Evolutionary conservation across 2,329 filamentous ascomycete genomes (phyloP).

Genomic region (Trichoderma afroharzianum): DNA sequence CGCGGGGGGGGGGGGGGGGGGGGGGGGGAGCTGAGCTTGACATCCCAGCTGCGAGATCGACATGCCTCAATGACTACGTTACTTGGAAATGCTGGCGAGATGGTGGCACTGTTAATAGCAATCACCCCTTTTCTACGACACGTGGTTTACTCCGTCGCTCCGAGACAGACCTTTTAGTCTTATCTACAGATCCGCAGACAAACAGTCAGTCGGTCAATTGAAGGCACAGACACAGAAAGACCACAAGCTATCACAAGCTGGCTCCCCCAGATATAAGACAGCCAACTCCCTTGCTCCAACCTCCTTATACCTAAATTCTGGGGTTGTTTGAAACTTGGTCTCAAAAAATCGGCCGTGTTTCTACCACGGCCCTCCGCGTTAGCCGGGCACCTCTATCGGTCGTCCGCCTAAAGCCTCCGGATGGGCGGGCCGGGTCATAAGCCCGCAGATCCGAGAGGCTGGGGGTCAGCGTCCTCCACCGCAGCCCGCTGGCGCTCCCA

Average conservation of each 20-base stretch:
- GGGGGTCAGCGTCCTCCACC: conserved; percentile 7
- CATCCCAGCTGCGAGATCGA: not conserved
- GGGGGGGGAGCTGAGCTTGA: not conserved
- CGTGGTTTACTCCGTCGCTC: not conserved
- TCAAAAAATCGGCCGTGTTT: conserved; percentile 37
- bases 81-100: not conserved
- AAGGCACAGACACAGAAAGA: not conserved
- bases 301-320: conserved; percentile 48
- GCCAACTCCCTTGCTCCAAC: conserved; percentile 19
- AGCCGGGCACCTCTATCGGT: conserved; percentile 2
- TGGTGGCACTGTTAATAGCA: not conserved
- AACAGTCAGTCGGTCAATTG: not conserved
- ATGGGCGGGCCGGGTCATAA: conserved; percentile 15
- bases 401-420: conserved; percentile 4
- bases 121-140: not conserved
- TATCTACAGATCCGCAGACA: not conserved
- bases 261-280: not conserved
- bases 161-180: not conserved
- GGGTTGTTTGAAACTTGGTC: conserved; percentile 52
- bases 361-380: conserved; percentile 23
- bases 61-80: not conserved
- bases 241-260: not conserved
- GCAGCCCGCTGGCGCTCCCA: not conserved
- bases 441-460: conserved; percentile 15
- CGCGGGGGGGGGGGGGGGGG: too few relatives aligned